Base-by-base conservation (phyloP, 2,329 filamentous ascomycete genomes). In the Ceratocystiopsis minuta region DNA sequence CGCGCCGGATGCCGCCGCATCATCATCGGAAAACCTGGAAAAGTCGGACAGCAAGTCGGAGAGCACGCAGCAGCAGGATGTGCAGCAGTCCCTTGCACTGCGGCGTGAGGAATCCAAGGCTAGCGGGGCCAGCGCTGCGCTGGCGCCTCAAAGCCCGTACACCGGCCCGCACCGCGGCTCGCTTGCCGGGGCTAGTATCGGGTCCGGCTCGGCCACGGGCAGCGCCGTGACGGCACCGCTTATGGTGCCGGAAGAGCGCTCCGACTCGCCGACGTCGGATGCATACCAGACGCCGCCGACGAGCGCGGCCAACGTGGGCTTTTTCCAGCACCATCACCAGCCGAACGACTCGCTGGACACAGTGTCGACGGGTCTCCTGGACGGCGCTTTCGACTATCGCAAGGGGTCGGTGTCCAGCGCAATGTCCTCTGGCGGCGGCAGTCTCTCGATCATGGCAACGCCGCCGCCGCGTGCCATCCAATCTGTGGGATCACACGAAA, bases 221-320 rank as follows among this genome's bases (percentile, higher is more conserved):
- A 28, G 24, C 11, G 24, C 24, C 4, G 32, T 15, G 10, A 15
- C 32, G 32, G 13, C 24, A 28, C 24, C 24, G 24, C 24, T 28
- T 10, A 28, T 6, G 11, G 9, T 28, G 24, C 24, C 24, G 24
- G 24, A 28, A 28, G 24, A 28, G 24, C 24, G 24, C 9, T 52
- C 46, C 16, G 61, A 64, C 34, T 63, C 61, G 36, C 58, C 53
- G 0, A 51, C 52, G 18, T 60, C 61, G 1, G 67, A 72, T 28
- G 54, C 63, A 6, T 70, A 69, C 53, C 61, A 65, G 46, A 67
- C 67, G 9, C 64, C 67, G 3, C 62, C 67, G 3, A 62, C 61
- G 4, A 62, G 60, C 35, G 57, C 60, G 1, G 57, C 54, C 4
- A 45, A 50, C 1, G 54, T 57, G 1, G 59, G 52, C 31, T 61